Percentiles rank a stretch among this genome's conserved stretches.
These are phyloP conservation scores for Fusarium sp. DNA, from an alignment of 2,329 filamentous ascomycete genomes.

Conservation along the genomic window DNA sequence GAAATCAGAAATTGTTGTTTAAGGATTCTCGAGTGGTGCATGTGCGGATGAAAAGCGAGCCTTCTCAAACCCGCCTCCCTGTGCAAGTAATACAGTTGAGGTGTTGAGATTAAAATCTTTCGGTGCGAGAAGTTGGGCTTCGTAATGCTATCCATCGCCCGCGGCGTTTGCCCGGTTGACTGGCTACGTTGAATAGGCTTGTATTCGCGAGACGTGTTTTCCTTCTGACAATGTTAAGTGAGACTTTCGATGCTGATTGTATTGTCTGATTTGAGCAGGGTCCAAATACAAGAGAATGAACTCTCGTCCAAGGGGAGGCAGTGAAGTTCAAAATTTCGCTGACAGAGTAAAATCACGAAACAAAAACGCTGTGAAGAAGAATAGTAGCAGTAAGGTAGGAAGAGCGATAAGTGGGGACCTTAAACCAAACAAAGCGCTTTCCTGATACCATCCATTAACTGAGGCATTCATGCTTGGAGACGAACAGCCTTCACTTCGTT, in stretches of 20 bases:
- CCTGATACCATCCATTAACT: slow-evolving; percentile 2
- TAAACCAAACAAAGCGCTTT: slow-evolving; percentile 14
- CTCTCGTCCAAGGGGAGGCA: not conserved
- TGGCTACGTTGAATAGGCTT: not conserved
- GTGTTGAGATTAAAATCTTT: not conserved
- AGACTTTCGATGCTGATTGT: not conserved
- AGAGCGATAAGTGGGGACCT: slow-evolving; percentile 6
- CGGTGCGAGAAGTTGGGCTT: not conserved
- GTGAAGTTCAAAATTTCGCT: not conserved
- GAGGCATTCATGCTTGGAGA: slow-evolving; percentile 18
- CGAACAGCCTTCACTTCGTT: slow-evolving; percentile 52
- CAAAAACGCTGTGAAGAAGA: slow-evolving; percentile 8
- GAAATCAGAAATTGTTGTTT: not conserved
- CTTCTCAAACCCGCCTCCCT: not conserved
- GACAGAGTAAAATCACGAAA: not conserved
- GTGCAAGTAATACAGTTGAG: not conserved
- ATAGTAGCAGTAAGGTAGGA: not conserved
- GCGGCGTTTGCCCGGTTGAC: not conserved
- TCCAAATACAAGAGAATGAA: slow-evolving; percentile 1
- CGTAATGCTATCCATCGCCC: slow-evolving; percentile 2
- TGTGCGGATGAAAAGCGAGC: not conserved
- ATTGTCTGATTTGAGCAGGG: not conserved
- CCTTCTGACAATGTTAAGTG: not conserved
- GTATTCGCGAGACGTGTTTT: not conserved
- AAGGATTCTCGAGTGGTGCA: not conserved